Evolutionary conservation across 2,329 filamentous ascomycete genomes (phyloP), one percentile per base, ranked within the genome.

Genomic region (Nemania sp.): DNA sequence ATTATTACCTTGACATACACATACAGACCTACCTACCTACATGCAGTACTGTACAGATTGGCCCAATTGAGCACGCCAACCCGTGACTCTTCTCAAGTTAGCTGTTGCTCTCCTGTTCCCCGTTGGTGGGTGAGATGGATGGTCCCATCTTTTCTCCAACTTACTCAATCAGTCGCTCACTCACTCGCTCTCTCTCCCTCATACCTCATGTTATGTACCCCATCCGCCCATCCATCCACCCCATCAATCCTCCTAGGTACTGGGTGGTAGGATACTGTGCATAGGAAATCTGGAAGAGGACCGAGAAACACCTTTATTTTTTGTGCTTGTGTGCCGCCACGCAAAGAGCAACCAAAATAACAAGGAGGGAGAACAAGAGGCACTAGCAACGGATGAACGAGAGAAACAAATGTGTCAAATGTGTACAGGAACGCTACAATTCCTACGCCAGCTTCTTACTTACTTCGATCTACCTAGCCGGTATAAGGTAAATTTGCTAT

Each of bases 141-240:
- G 62, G 20, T 26, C 53, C 58, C 64, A 69, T 66, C 62, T 66
- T 66, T 69, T 67, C 63, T 69, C 67, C 67, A 68, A 69, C 59
- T 63, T 27, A 15, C 35, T 51, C 53, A 51, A 29, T 53, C 27
- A 32, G 11, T 26, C 11, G 26, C 11, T 41, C 15, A 41, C 38
- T 41, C 11, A 41, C 38, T 15, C 41, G 20, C 41, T 45, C 18
- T 15, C 13, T 20, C 51, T 53, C n/a, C 11, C 11, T 38, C 35
- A 53, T 22, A 32, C 11, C 13, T n/a, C n/a, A n/a, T n/a, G n/a
- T n/a, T n/a, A n/a, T 32, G 29, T 35, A 35, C 32, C 32, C 43
- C 57, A 49, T 22, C 62, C 47, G 13, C 38, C 26, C 24, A 13
- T 47, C 26, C 27, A 22, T 35, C 43, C 20, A 29, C 43, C 35